Evolutionary conservation across 2,329 filamentous ascomycete species (phyloP), one percentile per base, ranked within the genome.

Genomic region (Fusarium tupiense): DNA sequence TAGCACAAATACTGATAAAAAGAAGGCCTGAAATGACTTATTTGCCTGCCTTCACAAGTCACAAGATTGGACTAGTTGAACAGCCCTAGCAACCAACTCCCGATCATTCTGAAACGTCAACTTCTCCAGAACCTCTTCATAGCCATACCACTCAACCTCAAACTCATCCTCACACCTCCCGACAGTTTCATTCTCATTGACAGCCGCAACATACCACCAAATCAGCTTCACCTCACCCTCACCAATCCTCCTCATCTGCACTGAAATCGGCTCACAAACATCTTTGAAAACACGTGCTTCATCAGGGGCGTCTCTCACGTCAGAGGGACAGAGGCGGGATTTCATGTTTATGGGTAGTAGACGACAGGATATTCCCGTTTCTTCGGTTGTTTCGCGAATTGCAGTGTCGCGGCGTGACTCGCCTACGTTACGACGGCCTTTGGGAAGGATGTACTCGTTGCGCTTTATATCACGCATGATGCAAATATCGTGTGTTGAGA

Each of bases 1-100:
- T 38, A 38, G 19, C 19, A 38, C 10, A 38, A 38, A 20, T 20
- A 38, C 17, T 11, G 16, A 19, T 20, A 38, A 20, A 38, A 38
- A 38, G 2, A 38, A 37, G 0, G 1, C 0, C 16, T 6, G 1
- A 37, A 40, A 43, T 24, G n/a, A 5, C 10, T 24, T 12, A 20
- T 26, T 46, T 9, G 8, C 44, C 8, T 26, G 11, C 44, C 17
- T 26, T 31, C 26, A 49, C 20, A 3, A 8, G 26, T 29, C 4
- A 49, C 1, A 2, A 49, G 26, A n/a, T 29, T 47, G 24, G 24
- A 16, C 24, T 5, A 53, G 16, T 20, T 13, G 2, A 8, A 38
- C 9, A 12, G 50, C 50, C 19, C 20, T 38, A 1, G 19, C 24
- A 29, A 54, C 33, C 3, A 54, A 37, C 33, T 38, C 33, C 13